Evolutionary conservation across 73 alveolate species (phyloP), one percentile per base, ranked within the genome.

Genomic region (Diophrys sp.): DNA sequence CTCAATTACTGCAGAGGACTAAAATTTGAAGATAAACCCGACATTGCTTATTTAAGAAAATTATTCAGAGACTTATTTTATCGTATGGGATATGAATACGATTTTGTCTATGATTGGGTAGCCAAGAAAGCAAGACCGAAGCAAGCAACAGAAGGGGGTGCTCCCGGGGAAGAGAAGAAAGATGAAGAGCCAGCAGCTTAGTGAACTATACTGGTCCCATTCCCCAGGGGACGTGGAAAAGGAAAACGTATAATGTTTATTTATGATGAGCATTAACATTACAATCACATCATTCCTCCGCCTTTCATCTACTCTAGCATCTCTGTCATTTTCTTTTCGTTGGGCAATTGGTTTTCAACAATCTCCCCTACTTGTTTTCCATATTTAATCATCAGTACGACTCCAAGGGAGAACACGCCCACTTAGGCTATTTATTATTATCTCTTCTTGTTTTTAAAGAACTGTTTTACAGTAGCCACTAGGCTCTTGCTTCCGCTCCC

Each of bases 21-120:
- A 71, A 88, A 87, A 73, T 93, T 93, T 68, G 96, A 91, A 75
- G 98, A 93, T 71, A 87, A 93, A 75, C 98, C 98, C 0, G 98
- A 93, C 79, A 87, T 87, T 84, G 90, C 90, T 33, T 87, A 72
- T 79, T 82, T 93, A 70, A 82, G 93, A 73, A 81, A 87, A 33
- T 87, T 92, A 34, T 83, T 90, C 80, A 90, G 83, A 90, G 89
- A 81, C 29, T 69, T 82, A 25, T 89, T 93, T 57, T 78, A 85
- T 44, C 67, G 78, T 25, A 55, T 55, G 33, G 77, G 87, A 32
- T 83, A 75, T 68, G 83, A 84, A 81, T 53, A 84, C 71, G 97
- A 92, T 78, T 92, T 74, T 72, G 80, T 80, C 23, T 92, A 82
- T 87, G 97, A 92, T 81, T 92, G 97, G 97, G 73, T 85, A 53